Base-by-base conservation (phyloP, 208 protist genomes). In the Wallacemonas sp. region DNA sequence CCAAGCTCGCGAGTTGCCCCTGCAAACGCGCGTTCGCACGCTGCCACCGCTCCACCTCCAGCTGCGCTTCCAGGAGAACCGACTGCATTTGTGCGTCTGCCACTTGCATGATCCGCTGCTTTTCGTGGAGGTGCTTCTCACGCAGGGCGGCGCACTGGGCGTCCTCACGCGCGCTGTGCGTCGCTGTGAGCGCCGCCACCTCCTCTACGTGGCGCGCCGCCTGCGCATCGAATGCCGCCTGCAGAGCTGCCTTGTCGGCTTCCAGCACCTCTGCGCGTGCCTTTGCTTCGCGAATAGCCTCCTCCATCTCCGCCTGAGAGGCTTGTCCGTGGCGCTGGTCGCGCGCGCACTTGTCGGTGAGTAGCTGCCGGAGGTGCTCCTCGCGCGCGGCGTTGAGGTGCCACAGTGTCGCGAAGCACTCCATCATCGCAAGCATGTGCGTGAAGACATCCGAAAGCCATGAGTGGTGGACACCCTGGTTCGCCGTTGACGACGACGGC, bases 41-140 rank as follows among this genome's bases (percentile, higher is more conserved):
- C 61, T 78, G 76, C 52, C 69, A 39, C 12, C 68, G 63, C 68
- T 83, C 71, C 44, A 75, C 17, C 63, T 83, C 76, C 1, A 83
- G 19, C 53, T 64, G 68, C 1, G 76, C 58, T 65, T 83, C 76
- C 9, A 61, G 33, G 36, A 78, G 33, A 13, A 70, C 59, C 6
- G 68, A 63, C 34, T 67, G 57, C 15, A 42, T 63, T 29, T 78
- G 66, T 46, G 34, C 38, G 13, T 61, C 50, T 9, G 55, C 21
- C 33, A 29, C 63, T 12, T 55, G 36, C 1, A 4, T 19, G 22
- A 62, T 4, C 19, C 52, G 63, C 21, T 38, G 39, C 29, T 50
- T 57, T 37, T 68, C 63, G 3, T 29, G 50, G n/a, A 1, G 30
- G 26, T 39, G 50, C 10, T 8, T 32, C 9, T 8, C 17, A 19